Evolutionary conservation across 306 rosid genomes (phyloP).

Genomic region (Quercus gilva): DNA sequence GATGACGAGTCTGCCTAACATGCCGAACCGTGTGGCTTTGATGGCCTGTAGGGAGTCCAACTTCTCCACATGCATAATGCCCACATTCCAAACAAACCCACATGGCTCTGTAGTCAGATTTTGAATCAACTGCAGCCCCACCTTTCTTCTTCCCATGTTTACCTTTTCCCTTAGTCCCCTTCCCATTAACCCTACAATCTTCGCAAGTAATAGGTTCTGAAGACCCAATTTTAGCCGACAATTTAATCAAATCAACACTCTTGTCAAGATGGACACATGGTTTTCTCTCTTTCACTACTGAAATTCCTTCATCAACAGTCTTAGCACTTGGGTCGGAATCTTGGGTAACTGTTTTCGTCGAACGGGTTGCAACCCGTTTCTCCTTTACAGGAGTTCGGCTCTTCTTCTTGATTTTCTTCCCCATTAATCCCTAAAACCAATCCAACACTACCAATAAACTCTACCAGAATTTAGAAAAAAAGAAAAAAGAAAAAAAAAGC

Average conservation of each 20-base stretch:
- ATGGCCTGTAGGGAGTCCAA: conserved; percentile 70
- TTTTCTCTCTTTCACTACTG: conserved; percentile 49
- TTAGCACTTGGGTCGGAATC: conserved; percentile 25
- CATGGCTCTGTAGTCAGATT: conserved; percentile 60
- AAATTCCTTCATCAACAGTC: conserved; percentile 42
- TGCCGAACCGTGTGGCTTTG: conserved; percentile 65
- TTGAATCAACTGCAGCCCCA: conserved; percentile 46
- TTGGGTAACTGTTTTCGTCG: conserved; percentile 32
- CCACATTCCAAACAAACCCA: conserved; percentile 96
- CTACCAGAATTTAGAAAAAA: not conserved
- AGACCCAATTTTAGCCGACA: conserved; percentile 55
- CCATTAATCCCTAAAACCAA: conserved; percentile 67
- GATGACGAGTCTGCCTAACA: conserved; percentile 65
- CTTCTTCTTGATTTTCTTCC: conserved; percentile 83
- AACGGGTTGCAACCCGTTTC: conserved; percentile 34
- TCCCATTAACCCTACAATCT: conserved; percentile 75
- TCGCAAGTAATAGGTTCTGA: conserved; percentile 51
- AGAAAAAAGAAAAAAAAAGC: not conserved
- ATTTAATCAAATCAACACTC: conserved; percentile 51
- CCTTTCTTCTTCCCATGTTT: conserved; percentile 78
- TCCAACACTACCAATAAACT: conserved; percentile 23
- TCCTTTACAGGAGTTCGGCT: conserved; percentile 50
- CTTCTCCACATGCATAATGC: conserved; percentile 75
- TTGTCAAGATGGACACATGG: conserved; percentile 70
- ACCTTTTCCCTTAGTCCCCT: conserved; percentile 59